Conservation (phyloP, 352 stramenopile species). For the Globisporangium rhizosaccharum region DNA sequence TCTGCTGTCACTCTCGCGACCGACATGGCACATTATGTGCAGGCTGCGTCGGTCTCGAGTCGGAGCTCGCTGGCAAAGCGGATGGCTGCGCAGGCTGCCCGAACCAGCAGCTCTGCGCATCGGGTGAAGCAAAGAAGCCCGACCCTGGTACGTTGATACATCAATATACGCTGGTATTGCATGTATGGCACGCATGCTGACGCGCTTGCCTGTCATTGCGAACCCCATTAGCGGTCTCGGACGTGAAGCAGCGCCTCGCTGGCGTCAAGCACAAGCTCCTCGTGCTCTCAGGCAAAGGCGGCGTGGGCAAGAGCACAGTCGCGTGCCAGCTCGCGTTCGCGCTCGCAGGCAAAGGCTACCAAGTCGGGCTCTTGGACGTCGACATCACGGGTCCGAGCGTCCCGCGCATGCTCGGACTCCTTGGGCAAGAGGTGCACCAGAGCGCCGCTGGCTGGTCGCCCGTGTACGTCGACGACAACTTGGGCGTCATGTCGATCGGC, state of each 20-base stretch:
- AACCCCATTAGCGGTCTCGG: conserved; percentile 42
- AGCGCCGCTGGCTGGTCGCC: conserved; percentile 98
- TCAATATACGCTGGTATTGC: conserved; percentile 17
- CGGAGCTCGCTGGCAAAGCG: conserved; percentile 92
- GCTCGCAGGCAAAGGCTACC: conserved; percentile 91
- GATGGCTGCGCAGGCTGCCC: conserved; percentile 95
- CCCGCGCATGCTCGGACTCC: conserved; percentile 94
- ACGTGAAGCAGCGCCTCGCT: conserved; percentile 84
- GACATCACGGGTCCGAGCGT: conserved; percentile 99
- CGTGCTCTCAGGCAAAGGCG: conserved; percentile 99
- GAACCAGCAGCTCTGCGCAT: conserved; percentile 95
- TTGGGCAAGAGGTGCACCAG: conserved; percentile 95
- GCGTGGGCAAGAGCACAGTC: conserved; percentile 99
- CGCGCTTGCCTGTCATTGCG: background rate
- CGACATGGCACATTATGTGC: background rate
- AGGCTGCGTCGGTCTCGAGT: conserved; percentile 94
- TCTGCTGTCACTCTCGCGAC: no score
- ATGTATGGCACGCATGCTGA: background rate
- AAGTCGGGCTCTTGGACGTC: conserved; percentile 97
- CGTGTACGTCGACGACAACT: conserved; percentile 97
- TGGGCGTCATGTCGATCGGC: conserved; percentile 99
- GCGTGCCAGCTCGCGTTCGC: conserved; percentile 97
- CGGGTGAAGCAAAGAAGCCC: conserved; percentile 81
- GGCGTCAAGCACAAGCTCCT: conserved; percentile 96
- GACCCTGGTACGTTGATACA: conserved; percentile 49